Conservation (phyloP, 2,329 filamentous ascomycete species). For the Ophiostoma sp. region DNA sequence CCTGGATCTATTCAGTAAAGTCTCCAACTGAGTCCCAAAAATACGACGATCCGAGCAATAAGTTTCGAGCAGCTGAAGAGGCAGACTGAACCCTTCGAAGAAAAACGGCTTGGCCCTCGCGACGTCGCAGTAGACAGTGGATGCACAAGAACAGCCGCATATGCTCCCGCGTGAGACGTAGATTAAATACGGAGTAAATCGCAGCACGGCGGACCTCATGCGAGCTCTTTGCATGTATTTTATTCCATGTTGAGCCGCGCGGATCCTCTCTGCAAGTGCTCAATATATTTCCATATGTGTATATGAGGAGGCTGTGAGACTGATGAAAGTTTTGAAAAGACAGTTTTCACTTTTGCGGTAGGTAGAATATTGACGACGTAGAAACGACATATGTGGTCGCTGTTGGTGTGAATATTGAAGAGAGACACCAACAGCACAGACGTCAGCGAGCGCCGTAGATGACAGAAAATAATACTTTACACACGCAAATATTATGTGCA, state of each 20-base stretch:
- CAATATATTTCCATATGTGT: not conserved
- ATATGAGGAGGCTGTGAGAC: conserved; percentile 9
- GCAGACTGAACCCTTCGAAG: not conserved
- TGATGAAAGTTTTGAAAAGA: not conserved
- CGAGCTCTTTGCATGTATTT: not conserved
- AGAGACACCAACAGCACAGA: not conserved
- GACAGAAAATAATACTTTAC: not conserved
- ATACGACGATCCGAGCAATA: not conserved
- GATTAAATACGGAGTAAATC: conserved; percentile 9
- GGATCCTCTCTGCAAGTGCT: not conserved
- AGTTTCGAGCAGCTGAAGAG: not conserved
- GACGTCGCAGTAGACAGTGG: not conserved
- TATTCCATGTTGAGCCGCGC: not conserved
- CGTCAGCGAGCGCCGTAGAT: not conserved
- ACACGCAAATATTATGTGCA: not conserved
- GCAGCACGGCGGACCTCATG: conserved; percentile 5
- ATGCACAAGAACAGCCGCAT: not conserved
- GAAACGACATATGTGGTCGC: not conserved
- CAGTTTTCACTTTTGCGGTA: conserved; percentile 8
- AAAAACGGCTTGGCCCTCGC: not conserved
- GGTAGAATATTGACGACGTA: not conserved
- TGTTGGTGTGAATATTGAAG: not conserved
- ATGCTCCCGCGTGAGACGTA: not conserved
- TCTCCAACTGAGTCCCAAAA: not conserved
- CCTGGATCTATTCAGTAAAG: not conserved